These are phyloP conservation scores for Volvox reticuliferus DNA, from an alignment of 139 green algal genomes.

Conservation along the genomic window DNA sequence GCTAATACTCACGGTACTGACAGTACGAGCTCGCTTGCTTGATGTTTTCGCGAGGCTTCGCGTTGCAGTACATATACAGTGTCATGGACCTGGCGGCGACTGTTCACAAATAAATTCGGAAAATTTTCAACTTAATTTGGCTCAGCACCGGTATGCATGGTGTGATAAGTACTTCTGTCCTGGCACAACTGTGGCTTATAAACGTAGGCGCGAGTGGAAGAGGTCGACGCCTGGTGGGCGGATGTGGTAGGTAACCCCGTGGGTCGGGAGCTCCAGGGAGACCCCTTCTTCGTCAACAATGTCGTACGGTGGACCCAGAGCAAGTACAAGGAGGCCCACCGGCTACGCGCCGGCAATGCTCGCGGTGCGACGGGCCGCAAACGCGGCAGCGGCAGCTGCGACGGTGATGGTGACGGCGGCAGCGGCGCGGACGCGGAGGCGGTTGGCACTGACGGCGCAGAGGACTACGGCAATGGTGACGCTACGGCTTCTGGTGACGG, in stretches of 20 bases:
- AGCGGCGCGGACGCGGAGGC: neutral
- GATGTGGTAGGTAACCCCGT: neutral
- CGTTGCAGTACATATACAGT: no score
- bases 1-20: no score
- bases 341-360: neutral
- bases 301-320: slow-evolving; percentile 6
- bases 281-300: slow-evolving; percentile 8
- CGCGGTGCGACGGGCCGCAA: neutral
- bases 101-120: no score
- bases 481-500: neutral
- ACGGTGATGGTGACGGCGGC: neutral
- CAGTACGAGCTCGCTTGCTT: no score
- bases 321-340: slow-evolving; percentile 20
- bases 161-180: no score
- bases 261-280: slow-evolving; percentile 20
- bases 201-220: neutral
- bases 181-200: no score
- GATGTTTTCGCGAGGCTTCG: no score
- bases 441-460: neutral
- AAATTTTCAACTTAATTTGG: no score
- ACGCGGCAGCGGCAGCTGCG: neutral
- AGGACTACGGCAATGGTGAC: neutral
- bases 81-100: no score
- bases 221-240: neutral
- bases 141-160: no score